Conservation (phyloP, 805 yeast species). For the Metschnikowia gruessii region DNA sequence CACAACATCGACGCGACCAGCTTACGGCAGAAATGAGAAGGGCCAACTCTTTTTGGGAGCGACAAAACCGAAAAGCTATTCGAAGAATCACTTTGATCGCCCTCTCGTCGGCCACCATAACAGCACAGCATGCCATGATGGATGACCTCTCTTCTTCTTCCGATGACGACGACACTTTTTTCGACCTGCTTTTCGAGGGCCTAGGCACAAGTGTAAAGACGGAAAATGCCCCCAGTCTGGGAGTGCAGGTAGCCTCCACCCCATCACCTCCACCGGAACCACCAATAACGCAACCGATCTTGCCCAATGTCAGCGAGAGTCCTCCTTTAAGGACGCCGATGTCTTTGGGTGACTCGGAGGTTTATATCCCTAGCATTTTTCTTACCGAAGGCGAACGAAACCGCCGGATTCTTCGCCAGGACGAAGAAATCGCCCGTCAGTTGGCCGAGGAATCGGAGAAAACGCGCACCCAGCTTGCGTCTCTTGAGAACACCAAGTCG, state of each 20-base stretch:
- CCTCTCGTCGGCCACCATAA: background rate
- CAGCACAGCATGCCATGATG: background rate
- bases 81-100: no score
- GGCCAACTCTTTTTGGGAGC: no score
- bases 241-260: no score
- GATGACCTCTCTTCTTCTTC: background rate
- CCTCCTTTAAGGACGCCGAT: no score
- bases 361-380: constrained; percentile 31
- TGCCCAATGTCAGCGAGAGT: no score
- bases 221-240: no score
- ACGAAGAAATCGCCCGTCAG: constrained; percentile 21
- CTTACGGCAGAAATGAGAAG: no score
- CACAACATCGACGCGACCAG: no score
- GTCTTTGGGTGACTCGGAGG: background rate
- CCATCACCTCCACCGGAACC: no score
- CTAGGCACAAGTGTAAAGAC: no score
- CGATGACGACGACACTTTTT: background rate
- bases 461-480: constrained; percentile 6
- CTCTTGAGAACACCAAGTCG: constrained; percentile 12
- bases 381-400: constrained; percentile 28
- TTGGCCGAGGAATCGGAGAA: constrained; percentile 20
- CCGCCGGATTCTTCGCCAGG: constrained; percentile 22
- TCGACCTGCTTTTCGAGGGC: background rate
- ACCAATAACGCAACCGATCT: no score
- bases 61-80: no score